Evolutionary conservation across 2,329 filamentous ascomycete genomes (phyloP).

Genomic region (Alternaria alternata): DNA sequence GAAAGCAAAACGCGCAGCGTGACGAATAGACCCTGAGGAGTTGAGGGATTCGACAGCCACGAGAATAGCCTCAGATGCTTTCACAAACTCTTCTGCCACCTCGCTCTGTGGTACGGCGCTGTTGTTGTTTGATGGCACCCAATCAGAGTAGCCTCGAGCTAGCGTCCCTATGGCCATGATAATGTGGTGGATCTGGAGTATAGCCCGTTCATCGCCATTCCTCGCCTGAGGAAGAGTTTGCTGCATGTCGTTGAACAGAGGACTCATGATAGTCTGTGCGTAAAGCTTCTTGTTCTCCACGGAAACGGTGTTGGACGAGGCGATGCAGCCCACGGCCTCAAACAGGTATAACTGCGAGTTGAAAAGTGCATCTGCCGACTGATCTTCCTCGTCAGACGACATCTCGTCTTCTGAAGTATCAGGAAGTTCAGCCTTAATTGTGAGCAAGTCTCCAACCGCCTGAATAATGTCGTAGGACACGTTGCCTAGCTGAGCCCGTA

Average conservation of each 20-base stretch:
- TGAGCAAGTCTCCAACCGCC: slow-evolving; percentile 85
- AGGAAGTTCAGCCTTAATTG: slow-evolving; percentile 88
- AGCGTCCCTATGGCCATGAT: slow-evolving; percentile 95
- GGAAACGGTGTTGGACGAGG: slow-evolving; percentile 79
- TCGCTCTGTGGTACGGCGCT: slow-evolving; percentile 65
- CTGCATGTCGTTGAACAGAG: slow-evolving; percentile 90
- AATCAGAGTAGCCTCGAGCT: slow-evolving; percentile 91
- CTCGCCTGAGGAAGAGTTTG: slow-evolving; percentile 78
- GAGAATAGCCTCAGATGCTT: slow-evolving; percentile 87
- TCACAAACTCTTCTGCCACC: slow-evolving; percentile 83
- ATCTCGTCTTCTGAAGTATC: slow-evolving; percentile 84
- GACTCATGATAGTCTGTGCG: slow-evolving; percentile 85
- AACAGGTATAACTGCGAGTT: slow-evolving; percentile 92
- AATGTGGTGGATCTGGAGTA: slow-evolving; percentile 92
- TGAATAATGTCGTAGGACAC: slow-evolving; percentile 91
- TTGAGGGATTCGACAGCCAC: slow-evolving; percentile 88
- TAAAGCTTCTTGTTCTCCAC: slow-evolving; percentile 87
- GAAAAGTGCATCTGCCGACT: slow-evolving; percentile 89
- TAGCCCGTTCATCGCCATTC: slow-evolving; percentile 79
- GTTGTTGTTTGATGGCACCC: slow-evolving; percentile 68
- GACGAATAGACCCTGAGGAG: slow-evolving; percentile 80
- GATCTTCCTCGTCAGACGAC: slow-evolving; percentile 91
- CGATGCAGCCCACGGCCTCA: slow-evolving; percentile 91
- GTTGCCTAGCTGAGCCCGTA: slow-evolving; percentile 83
- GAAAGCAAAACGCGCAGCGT: slow-evolving; percentile 88